Conservation (phyloP, 1,139 yeast species). For the Saccharomyces hybrid region DNA sequence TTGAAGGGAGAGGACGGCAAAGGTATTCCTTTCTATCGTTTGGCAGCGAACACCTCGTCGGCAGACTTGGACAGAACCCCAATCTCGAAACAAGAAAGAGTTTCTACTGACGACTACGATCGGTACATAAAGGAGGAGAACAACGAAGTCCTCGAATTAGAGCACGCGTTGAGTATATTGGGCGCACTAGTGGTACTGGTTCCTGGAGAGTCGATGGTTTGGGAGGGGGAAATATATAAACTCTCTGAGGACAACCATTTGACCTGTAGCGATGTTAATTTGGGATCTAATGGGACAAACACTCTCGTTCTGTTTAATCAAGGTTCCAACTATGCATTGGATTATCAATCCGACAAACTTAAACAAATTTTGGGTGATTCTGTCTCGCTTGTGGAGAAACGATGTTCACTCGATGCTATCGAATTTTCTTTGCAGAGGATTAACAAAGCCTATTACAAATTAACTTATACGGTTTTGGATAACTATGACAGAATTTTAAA, state of each 20-base stretch:
- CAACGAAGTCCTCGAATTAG: background rate
- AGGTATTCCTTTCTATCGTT: background rate
- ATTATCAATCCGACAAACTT: slow-evolving; percentile 35
- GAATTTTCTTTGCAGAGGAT: slow-evolving; percentile 63
- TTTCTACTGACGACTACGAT: background rate
- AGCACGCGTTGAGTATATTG: background rate
- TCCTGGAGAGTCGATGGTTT: slow-evolving; percentile 74
- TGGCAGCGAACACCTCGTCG: background rate
- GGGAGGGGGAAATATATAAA: slow-evolving; percentile 75
- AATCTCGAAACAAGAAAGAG: background rate
- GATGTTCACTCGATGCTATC: slow-evolving; percentile 65
- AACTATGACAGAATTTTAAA: slow-evolving; percentile 48
- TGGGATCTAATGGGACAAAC: slow-evolving; percentile 45
- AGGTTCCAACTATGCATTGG: slow-evolving; percentile 44
- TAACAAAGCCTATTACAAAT: slow-evolving; percentile 56
- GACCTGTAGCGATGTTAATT: slow-evolving; percentile 20
- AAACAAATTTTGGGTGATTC: slow-evolving; percentile 49
- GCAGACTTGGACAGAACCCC: background rate
- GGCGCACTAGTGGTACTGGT: slow-evolving; percentile 51
- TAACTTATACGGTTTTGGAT: slow-evolving; percentile 58
- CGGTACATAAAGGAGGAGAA: background rate
- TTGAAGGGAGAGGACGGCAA: background rate
- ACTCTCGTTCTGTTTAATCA: slow-evolving; percentile 61
- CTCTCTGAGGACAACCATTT: slow-evolving; percentile 27
- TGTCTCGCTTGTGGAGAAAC: slow-evolving; percentile 44